Conservation (phyloP, 2,329 filamentous ascomycete genomes). For the Coniochaeta sp. region DNA sequence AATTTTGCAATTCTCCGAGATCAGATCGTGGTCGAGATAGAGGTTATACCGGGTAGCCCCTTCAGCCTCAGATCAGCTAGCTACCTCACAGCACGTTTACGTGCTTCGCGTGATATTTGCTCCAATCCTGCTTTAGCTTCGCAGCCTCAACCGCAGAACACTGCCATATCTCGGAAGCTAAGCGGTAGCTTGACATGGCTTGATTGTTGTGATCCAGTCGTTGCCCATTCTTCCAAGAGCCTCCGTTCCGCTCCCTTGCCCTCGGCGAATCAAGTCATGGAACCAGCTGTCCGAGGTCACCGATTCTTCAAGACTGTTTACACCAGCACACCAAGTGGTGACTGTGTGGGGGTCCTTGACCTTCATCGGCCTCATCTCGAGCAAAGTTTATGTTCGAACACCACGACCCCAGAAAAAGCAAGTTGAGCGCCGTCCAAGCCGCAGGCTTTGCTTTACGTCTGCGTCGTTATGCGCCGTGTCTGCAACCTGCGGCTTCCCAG, state of each 20-base stretch:
- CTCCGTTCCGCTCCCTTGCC: not conserved
- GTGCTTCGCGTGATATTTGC: not conserved
- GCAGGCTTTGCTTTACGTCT: not conserved
- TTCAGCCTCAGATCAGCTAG: not conserved
- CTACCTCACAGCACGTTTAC: not conserved
- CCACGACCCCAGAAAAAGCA: not conserved
- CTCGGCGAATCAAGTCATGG: not conserved
- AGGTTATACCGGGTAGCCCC: not conserved
- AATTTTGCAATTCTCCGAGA: not conserved
- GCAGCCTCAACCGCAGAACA: not conserved
- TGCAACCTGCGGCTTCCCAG: not conserved
- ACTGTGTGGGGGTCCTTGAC: not conserved
- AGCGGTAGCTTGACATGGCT: not conserved
- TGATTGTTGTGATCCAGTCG: not conserved
- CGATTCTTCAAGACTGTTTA: not conserved
- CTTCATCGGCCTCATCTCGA: not conserved
- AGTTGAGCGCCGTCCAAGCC: not conserved
- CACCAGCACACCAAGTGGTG: not conserved
- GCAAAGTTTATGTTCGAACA: not conserved
- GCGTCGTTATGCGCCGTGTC: not conserved
- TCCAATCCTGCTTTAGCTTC: not conserved
- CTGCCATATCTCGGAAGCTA: not conserved
- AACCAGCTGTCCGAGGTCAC: too few relatives aligned
- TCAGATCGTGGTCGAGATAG: not conserved
- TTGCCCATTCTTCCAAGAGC: not conserved